phyloP scores from a whole-genome alignment of 139 green algal species.

The Pseudopediastrum boryanum region DNA sequence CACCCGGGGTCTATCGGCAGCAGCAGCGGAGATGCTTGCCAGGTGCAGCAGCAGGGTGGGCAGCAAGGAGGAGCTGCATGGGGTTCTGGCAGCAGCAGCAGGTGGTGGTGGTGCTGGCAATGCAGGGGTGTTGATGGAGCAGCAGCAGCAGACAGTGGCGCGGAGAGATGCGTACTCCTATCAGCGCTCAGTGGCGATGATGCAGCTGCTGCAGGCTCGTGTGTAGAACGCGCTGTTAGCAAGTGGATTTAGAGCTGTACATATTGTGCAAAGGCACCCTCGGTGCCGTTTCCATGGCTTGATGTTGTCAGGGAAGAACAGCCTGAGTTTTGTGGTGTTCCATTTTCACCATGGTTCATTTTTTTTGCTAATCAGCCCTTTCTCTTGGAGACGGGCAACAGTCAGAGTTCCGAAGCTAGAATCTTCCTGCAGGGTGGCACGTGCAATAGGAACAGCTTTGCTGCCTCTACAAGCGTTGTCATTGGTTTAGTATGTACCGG shows the following conservation, averaged over 20 bases:
- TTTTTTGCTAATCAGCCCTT: too few species aligned
- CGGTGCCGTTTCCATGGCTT: too few species aligned
- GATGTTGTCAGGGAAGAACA: too few species aligned
- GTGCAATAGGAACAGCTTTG: too few species aligned
- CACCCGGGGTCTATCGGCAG: background rate
- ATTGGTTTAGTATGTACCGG: too few species aligned
- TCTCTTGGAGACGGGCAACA: too few species aligned
- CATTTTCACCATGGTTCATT: too few species aligned
- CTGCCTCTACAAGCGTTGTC: too few species aligned
- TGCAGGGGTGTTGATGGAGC: background rate
- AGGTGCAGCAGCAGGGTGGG: background rate
- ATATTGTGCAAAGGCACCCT: background rate
- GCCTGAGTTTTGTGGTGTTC: too few species aligned
- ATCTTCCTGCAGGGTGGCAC: too few species aligned
- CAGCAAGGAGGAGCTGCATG: background rate
- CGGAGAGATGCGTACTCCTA: conserved; percentile 33
- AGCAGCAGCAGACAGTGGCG: conserved; percentile 27
- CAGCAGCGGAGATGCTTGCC: background rate
- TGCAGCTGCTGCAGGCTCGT: conserved; percentile 38
- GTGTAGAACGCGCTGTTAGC: too few species aligned
- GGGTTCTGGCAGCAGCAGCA: background rate
- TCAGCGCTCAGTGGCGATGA: conserved; percentile 33
- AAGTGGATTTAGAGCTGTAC: background rate
- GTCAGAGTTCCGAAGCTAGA: too few species aligned
- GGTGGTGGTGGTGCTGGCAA: conserved; percentile 26